Conservation (phyloP, 2,329 filamentous ascomycete genomes). For the Epichloe gansuensis region DNA sequence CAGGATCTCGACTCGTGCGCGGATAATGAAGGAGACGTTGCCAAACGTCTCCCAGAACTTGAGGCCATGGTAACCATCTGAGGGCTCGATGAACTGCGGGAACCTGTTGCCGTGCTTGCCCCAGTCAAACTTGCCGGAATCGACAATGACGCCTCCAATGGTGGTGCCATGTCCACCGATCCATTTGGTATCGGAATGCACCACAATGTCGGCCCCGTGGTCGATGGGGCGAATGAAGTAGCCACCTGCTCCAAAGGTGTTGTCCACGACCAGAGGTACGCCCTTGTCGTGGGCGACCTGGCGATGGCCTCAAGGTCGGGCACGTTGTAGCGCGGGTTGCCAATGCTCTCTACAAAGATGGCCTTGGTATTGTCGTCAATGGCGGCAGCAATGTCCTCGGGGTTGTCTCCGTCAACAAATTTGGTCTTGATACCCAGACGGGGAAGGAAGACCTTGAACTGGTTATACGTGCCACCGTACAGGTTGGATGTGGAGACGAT, state of each 20-base stretch:
- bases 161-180: conserved; percentile 93
- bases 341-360: conserved; percentile 83
- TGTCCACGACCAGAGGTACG: conserved; percentile 65
- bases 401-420: conserved; percentile 71
- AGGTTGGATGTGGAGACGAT: conserved; percentile 84
- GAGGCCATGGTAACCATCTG: conserved; percentile 81
- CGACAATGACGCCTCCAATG: conserved; percentile 74
- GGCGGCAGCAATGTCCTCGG: conserved; percentile 64
- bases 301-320: conserved; percentile 83
- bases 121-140: conserved; percentile 92
- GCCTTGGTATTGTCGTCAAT: conserved; percentile 94
- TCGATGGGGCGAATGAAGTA: conserved; percentile 81
- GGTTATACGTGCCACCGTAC: conserved; percentile 94
- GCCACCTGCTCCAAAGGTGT: conserved; percentile 89
- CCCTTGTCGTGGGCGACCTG: conserved; percentile 58
- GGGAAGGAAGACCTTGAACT: conserved; percentile 83
- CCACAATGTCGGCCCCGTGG: conserved; percentile 85
- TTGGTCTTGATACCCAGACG: conserved; percentile 81
- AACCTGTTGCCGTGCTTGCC: conserved; percentile 72
- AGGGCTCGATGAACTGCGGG: conserved; percentile 83
- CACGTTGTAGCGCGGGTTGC: conserved; percentile 87
- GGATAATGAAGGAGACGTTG: conserved; percentile 67
- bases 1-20: conserved; percentile 78
- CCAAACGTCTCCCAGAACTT: conserved; percentile 95
- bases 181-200: conserved; percentile 94